Evolutionary conservation across 2,329 filamentous ascomycete genomes (phyloP).

Genomic region (Verticillium isaacii): DNA sequence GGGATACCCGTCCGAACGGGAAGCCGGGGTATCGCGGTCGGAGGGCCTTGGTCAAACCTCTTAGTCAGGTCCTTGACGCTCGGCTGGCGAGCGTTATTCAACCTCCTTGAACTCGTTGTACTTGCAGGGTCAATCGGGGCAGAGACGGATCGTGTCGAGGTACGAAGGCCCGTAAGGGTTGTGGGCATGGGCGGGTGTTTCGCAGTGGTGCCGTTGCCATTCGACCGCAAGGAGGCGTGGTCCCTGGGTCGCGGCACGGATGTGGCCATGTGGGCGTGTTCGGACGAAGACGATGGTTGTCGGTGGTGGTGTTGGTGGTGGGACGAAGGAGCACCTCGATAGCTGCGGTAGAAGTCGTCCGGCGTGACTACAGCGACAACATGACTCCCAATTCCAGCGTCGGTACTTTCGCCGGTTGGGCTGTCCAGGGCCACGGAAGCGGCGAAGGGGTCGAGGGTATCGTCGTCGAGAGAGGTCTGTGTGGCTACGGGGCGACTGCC

Average conservation of each 20-base stretch:
- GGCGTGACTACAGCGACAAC: constrained; percentile 40
- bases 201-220: constrained; percentile 43
- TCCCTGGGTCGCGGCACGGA: constrained; percentile 29
- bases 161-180: constrained; percentile 33
- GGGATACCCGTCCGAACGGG: constrained; percentile 26
- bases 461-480: constrained; percentile 8
- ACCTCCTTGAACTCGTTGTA: constrained; percentile 26
- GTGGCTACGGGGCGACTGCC: constrained; percentile 12
- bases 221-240: constrained; percentile 41
- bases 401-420: constrained; percentile 13
- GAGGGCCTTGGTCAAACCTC: constrained; percentile 64
- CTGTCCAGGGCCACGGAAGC: constrained; percentile 14
- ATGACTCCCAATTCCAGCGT: constrained; percentile 22
- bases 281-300: constrained; percentile 11
- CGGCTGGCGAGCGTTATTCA: constrained; percentile 39
- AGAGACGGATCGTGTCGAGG: constrained; percentile 48
- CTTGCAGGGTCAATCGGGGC: constrained; percentile 41
- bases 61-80: constrained; percentile 79
- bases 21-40: constrained; percentile 26
- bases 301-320: not conserved
- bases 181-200: constrained; percentile 40
- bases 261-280: constrained; percentile 32
- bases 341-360: constrained; percentile 52
- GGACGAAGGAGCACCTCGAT: constrained; percentile 26
- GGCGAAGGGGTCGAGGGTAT: constrained; percentile 13